Evolutionary conservation across 2,329 filamentous ascomycete genomes (phyloP), one percentile per base, ranked within the genome.

Genomic region (Hymenoscyphus scutula): DNA sequence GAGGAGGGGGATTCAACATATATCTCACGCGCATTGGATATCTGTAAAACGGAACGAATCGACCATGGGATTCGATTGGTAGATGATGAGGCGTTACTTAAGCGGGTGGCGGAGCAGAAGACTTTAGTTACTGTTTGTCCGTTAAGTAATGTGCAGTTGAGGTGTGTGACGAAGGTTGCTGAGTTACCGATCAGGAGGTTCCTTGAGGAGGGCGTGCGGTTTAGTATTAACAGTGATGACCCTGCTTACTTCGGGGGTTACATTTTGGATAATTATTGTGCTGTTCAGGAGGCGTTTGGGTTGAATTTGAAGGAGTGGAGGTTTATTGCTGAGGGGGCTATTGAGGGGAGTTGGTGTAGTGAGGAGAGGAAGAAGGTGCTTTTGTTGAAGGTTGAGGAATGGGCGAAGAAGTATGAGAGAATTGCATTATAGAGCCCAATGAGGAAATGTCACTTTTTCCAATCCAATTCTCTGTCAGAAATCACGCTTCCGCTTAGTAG

Each of bases 201-300:
- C 25, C 74, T 77, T 62, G 77, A 81, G 37, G 74, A 71, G 5
- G 80, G 79, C 0, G 75, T 82, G n/a, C 77, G 77, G 53, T 74
- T 81, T 56, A 78, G 77, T 57, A 77, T 82, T 62, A 79, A 79
- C 60, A 80, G 78, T 59, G 80, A 82, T 66, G 80, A 82, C 64
- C 80, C 80, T 13, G 77, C 78, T 2, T 80, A 81, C 59, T 92
- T 93, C 76, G 88, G 89, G 2, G 87, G 85, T 0, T 92, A 91
- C 74, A 84, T 92, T 59, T 77, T 89, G 58, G 88, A 90, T 69
- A 92, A 92, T 68, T 92, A 89, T 76, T 88, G 85, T 69, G 87
- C 87, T 1, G 87, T 93, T 32, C 89, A 93, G 74, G 86, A 91
- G 51, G 85, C 87, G 0, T 91, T 91, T 73, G 72, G 77, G 3